Evolutionary conservation across 2,329 filamentous ascomycete species (phyloP), one percentile per base, ranked within the genome.

Genomic region (Arthrobotrys megalospora): DNA sequence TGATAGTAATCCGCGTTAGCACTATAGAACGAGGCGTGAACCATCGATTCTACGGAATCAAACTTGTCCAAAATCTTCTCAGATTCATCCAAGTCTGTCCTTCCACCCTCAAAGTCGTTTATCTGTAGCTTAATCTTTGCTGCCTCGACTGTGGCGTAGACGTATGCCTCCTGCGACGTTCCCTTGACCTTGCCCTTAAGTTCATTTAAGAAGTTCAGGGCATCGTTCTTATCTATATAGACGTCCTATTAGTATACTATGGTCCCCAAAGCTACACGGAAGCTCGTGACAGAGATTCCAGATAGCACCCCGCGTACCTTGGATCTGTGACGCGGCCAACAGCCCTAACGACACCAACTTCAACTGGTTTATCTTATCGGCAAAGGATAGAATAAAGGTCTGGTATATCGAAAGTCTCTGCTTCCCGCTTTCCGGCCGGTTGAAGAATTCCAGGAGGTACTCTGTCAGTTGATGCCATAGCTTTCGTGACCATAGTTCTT

Each of bases 401-500:
- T 96, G 93, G 88, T 96, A 99, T 85, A 99, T 92, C 77, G 91
- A 88, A 86, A 99, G 89, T 83, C 95, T 91, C 86, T 97, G 93
- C 75, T 90, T 88, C 71, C 90, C 91, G 85, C 94, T 98, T 83
- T 91, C 90, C 52, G 92, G 89, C 82, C 93, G 87, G 83, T 91
- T 91, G 87, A 97, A 99, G 89, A 95, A 97, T 81, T 92, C 89
- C 82, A 97, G 88, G 71, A 99, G 89, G 66, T 91, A 88, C 83
- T 97, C 92, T 41, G 96, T 99, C 81, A 99, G 91, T 86, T 99
- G 94, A 87, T 99, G 96, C 96, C 96, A 99, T 86, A 99, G 89
- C 87, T 97, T 97, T 83, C 95, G 91, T 88, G 99, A 96, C 96
- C 96, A 99, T 84, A 91, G 93, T 84, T 97, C 94, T 87, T 99